Base-by-base conservation (phyloP, 2,329 filamentous ascomycete genomes). In the Cladorrhinum sp. region DNA sequence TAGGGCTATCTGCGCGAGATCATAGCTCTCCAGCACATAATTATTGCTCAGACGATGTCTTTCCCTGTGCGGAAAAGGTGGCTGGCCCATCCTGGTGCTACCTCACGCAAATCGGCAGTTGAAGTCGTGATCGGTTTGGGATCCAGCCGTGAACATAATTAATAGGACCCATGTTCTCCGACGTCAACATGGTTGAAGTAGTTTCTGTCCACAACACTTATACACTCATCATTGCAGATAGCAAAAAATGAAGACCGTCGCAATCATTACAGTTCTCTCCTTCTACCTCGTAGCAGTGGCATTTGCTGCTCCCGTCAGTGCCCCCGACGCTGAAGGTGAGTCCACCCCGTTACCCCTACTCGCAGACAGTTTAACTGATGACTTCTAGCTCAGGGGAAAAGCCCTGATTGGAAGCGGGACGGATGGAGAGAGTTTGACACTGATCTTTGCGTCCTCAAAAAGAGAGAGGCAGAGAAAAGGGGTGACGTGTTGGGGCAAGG, bases 361-460 rank as follows among this genome's bases (percentile, higher is more conserved):
- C 21, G 5, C 52, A 23, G 28, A 20, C 28, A 39, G 52, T 23
- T n/a, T 42, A 8, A 42, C 36, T 42, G 16, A 42, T 42, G 10
- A 16, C 16, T n/a, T 42, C 16, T 42, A 42, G 36, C 36, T n/a
- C 36, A 3, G 6, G 36, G 6, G 6, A 7, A 42, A n/a, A 12
- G 16, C 3, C 16, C 10, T 12, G 10, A 30, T 10, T 30, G 36
- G 16, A 54, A 59, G 36, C 39, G 57, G 42, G 57, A 59, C 28
- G 57, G 57, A 33, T 46, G 30, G 30, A 54, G 33, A 18, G 57
- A 59, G 50, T 59, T 59, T 28, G 57, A 59, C 33, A 42, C 50
- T 1, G 57, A 59, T 42, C 36, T 59, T n/a, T 59, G 57, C 23
- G 30, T 53, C 2, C 49, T 59, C 49, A 59, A 59, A 20, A 55